Conservation (phyloP, 495 filamentous ascomycete species). For the Aspergillus coremiiformis region DNA sequence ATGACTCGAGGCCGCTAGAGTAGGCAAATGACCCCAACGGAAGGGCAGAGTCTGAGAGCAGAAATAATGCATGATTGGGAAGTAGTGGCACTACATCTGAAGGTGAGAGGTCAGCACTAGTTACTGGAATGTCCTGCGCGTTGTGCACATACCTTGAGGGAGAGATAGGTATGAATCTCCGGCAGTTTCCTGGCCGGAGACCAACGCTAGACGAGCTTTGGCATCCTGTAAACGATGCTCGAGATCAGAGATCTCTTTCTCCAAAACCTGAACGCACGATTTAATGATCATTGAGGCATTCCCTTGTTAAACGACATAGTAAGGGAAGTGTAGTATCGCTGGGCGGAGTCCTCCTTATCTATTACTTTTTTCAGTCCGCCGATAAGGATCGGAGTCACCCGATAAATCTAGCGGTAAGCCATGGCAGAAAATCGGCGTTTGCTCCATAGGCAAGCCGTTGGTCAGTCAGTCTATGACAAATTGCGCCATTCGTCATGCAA, state of each 20-base stretch:
- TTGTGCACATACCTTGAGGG: constrained; percentile 7
- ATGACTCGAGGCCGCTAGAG: constrained; percentile 89
- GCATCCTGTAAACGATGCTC: constrained; percentile 41
- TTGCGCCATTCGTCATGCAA: background rate
- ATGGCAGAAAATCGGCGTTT: constrained; percentile 17
- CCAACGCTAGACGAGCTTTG: constrained; percentile 12
- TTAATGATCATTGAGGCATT: constrained; percentile 15
- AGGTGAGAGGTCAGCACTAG: background rate
- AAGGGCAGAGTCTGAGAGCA: constrained; percentile 92
- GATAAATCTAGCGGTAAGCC: constrained; percentile 7
- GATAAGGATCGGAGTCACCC: constrained; percentile 6
- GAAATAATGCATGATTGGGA: constrained; percentile 67
- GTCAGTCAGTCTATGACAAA: background rate
- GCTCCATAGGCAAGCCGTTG: no score
- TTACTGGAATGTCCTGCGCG: background rate
- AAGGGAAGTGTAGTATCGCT: no score
- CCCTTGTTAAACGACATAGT: background rate
- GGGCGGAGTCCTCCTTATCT: constrained; percentile 9
- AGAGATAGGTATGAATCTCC: constrained; percentile 3
- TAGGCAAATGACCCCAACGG: constrained; percentile 96
- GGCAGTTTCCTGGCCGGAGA: constrained; percentile 2
- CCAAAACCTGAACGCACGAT: constrained; percentile 23
- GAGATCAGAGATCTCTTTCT: constrained; percentile 48
- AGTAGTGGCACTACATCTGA: constrained; percentile 7
- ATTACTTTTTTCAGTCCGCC: constrained; percentile 2